Conservation (phyloP, 768 basidiomycete genomes). For the Russula olivacea region DNA sequence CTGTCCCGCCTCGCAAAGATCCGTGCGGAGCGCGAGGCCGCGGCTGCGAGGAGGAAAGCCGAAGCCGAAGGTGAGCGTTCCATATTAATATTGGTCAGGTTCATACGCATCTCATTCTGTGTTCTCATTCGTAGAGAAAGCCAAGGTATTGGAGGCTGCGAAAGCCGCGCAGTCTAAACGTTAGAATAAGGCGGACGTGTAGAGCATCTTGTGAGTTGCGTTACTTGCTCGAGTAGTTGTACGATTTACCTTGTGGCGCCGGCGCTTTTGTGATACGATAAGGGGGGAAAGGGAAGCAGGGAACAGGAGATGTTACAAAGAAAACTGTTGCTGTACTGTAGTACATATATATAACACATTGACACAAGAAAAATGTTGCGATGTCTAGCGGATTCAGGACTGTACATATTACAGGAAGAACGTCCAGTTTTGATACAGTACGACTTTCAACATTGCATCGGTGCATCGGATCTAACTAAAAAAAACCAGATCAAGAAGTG, state of each 20-base stretch:
- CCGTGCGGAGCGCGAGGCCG: constrained; percentile 79
- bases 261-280: neutral
- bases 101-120: neutral
- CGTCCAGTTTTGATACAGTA: neutral
- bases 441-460: neutral
- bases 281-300: neutral
- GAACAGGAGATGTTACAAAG: neutral
- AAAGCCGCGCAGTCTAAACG: constrained; percentile 13
- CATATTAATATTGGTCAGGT: no score
- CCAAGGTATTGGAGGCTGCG: constrained; percentile 11
- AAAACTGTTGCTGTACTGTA: constrained; percentile 5
- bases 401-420: neutral
- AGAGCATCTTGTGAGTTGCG: neutral
- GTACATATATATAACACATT: neutral
- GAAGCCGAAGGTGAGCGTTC: constrained; percentile 60
- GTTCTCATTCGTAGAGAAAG: constrained; percentile 6
- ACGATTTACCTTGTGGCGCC: neutral
- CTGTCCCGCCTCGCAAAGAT: constrained; percentile 83
- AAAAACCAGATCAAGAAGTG: neutral
- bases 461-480: neutral
- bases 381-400: neutral
- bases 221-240: constrained; percentile 5
- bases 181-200: neutral
- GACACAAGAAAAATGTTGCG: neutral
- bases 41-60: constrained; percentile 81